These are phyloP conservation scores for Periconia sp. DNA, from an alignment of 2,329 filamentous ascomycete species.

Conservation along the genomic window DNA sequence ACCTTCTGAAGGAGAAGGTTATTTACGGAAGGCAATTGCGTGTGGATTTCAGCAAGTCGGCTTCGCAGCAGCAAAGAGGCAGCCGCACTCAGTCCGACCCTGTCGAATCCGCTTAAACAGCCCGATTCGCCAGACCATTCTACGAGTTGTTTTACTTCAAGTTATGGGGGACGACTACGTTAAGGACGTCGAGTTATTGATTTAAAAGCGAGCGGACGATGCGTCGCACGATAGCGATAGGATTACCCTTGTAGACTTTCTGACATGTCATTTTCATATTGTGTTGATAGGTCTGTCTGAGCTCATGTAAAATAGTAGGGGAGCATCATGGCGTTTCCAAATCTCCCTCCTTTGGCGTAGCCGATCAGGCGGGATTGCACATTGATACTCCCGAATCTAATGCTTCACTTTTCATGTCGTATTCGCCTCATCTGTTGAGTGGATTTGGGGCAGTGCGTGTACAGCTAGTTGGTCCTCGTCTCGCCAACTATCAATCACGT, in stretches of 20 bases:
- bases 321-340: slow-evolving; percentile 33
- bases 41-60: slow-evolving; percentile 65
- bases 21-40: slow-evolving; percentile 71
- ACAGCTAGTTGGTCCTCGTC: no score
- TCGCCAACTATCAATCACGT: no score
- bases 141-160: no score
- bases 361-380: slow-evolving; percentile 12
- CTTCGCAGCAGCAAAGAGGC: slow-evolving; percentile 13
- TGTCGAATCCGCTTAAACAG: no score
- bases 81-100: no score
- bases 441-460: no score
- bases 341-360: slow-evolving; percentile 29
- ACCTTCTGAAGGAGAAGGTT: slow-evolving; percentile 60
- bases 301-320: slow-evolving; percentile 38
- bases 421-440: no score
- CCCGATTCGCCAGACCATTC: no score
- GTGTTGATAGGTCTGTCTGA: slow-evolving; percentile 28
- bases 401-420: slow-evolving; percentile 5
- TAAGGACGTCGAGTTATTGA: no score
- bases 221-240: no score
- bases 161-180: no score
- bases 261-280: slow-evolving; percentile 27
- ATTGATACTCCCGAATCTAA: slow-evolving; percentile 15
- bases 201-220: slow-evolving; percentile 3
- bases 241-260: slow-evolving; percentile 15